These are phyloP conservation scores for Canavalia gladiata DNA, from an alignment of 306 rosid species.

Conservation along the genomic window DNA sequence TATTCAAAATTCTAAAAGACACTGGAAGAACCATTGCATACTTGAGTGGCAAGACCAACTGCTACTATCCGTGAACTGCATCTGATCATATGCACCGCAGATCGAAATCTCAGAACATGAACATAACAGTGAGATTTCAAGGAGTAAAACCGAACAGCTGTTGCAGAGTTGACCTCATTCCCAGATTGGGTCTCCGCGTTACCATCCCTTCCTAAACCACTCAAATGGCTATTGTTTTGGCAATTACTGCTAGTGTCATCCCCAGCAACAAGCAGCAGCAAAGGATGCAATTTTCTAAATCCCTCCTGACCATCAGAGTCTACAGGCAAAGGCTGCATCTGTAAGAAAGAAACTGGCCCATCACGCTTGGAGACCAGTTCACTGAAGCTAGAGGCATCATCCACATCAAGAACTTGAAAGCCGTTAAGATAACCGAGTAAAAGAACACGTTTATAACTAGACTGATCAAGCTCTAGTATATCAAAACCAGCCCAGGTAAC, in stretches of 20 bases:
- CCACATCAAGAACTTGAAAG: constrained; percentile 89
- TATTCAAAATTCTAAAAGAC: constrained; percentile 28
- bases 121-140: constrained; percentile 78
- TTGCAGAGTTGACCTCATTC: constrained; percentile 62
- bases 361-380: constrained; percentile 89
- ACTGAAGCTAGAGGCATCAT: constrained; percentile 77
- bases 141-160: constrained; percentile 88
- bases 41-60: constrained; percentile 90
- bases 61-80: constrained; percentile 88
- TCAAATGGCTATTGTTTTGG: constrained; percentile 53
- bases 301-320: constrained; percentile 66
- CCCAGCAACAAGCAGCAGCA: constrained; percentile 83
- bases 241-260: constrained; percentile 54
- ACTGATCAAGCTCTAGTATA: constrained; percentile 71
- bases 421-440: constrained; percentile 91
- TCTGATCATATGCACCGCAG: constrained; percentile 87
- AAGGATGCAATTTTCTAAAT: constrained; percentile 69
- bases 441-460: constrained; percentile 62
- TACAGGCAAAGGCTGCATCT: constrained; percentile 84
- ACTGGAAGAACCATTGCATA: constrained; percentile 54
- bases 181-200: constrained; percentile 59
- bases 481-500: constrained; percentile 96
- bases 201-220: constrained; percentile 62
- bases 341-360: constrained; percentile 82
- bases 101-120: constrained; percentile 85